Conservation (phyloP, 1,139 yeast genomes). For the Geotrichum histeridarum region DNA sequence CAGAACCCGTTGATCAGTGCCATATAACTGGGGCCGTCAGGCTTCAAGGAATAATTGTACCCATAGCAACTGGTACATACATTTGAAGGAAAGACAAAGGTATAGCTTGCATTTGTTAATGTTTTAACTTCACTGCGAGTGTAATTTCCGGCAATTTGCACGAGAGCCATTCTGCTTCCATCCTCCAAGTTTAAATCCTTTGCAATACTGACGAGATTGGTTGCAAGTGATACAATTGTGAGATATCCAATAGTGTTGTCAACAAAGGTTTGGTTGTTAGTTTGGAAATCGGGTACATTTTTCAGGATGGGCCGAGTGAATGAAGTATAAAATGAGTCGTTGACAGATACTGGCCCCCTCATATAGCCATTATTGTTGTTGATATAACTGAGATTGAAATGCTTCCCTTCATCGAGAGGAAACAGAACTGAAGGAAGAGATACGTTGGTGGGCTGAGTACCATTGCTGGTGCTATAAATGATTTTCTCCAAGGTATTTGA, state of each 20-base stretch:
- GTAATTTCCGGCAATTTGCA: conserved; percentile 26
- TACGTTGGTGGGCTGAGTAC: conserved; percentile 13
- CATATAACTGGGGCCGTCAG: conserved; percentile 19
- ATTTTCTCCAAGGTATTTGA: conserved; percentile 20
- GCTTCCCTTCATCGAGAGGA: conserved; percentile 20
- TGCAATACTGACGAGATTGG: conserved; percentile 47
- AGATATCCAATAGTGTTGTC: conserved; percentile 50
- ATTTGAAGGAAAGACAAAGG: conserved; percentile 24
- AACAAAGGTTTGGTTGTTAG: conserved; percentile 2
- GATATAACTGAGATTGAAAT: conserved; percentile 1
- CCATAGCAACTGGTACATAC: conserved; percentile 22
- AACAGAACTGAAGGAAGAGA: conserved; percentile 24
- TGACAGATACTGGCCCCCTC: conserved; percentile 17
- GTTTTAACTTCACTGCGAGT: conserved; percentile 7
- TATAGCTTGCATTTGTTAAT: conserved; percentile 21
- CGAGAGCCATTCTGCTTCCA: conserved; percentile 33
- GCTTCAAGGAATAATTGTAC: conserved; percentile 20
- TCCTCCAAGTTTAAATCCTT: conserved; percentile 43
- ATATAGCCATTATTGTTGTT: conserved; percentile 8
- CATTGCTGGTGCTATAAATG: conserved; percentile 16
- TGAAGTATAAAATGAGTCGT: conserved; percentile 24
- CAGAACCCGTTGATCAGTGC: conserved; percentile 39
- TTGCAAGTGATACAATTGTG: conserved; percentile 60
- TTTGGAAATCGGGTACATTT: conserved; percentile 12
- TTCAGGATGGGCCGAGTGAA: conserved; percentile 26